phyloP scores from a whole-genome alignment of 129 eudicot species.

The Arctium lappa region DNA sequence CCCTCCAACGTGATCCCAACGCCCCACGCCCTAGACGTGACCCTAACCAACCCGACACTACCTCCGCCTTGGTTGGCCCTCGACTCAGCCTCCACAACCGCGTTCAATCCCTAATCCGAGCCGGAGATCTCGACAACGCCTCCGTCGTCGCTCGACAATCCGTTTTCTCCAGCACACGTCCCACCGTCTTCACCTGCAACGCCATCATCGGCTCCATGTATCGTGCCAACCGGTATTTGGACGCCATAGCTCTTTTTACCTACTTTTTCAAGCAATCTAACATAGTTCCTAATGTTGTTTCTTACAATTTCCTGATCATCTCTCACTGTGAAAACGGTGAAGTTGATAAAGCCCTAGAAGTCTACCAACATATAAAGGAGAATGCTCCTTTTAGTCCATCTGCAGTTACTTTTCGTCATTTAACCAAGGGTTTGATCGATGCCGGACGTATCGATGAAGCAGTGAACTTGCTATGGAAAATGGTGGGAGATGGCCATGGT shows the following conservation, averaged over 20 bases:
- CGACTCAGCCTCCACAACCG: slow-evolving; percentile 85
- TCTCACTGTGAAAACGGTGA: slow-evolving; percentile 61
- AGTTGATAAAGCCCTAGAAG: slow-evolving; percentile 61
- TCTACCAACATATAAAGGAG: slow-evolving; percentile 47
- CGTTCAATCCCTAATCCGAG: slow-evolving; percentile 79
- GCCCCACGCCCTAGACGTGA: slow-evolving; percentile 51
- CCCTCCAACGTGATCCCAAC: slow-evolving; percentile 69
- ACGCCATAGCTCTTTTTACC: slow-evolving; percentile 62
- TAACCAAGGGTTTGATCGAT: slow-evolving; percentile 80
- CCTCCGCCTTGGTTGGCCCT: slow-evolving; percentile 65
- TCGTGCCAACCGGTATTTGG: slow-evolving; percentile 56
- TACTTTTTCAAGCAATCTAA: slow-evolving; percentile 68
- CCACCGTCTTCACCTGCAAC: slow-evolving; percentile 93
- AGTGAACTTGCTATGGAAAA: slow-evolving; percentile 53
- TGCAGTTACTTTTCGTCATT: slow-evolving; percentile 64
- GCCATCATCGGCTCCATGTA: slow-evolving; percentile 93
- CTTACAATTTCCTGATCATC: slow-evolving; percentile 59
- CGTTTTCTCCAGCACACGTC: slow-evolving; percentile 59
- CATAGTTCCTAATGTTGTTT: slow-evolving; percentile 73
- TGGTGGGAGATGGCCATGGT: slow-evolving; percentile 75
- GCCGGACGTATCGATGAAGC: slow-evolving; percentile 70
- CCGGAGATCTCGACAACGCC: slow-evolving; percentile 76
- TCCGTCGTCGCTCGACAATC: slow-evolving; percentile 65
- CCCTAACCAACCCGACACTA: slow-evolving; percentile 71
- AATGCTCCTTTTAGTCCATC: slow-evolving; percentile 82